Base-by-base conservation (phyloP, 768 basidiomycete genomes). In the Agaricus sinodeliciosus region DNA sequence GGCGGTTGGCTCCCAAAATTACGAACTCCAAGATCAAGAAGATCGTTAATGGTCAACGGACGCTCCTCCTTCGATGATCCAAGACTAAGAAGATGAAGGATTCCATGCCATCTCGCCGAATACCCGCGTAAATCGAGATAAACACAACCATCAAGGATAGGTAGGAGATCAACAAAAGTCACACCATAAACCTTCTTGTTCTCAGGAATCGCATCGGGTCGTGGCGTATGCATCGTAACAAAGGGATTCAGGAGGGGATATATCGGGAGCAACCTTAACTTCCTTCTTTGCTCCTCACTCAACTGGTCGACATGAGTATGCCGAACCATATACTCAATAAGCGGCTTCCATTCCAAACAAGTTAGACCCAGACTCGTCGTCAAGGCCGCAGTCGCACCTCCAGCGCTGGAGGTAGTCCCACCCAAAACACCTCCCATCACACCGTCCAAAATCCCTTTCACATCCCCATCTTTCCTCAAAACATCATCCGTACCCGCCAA, bases 1-100 rank as follows among this genome's bases (percentile, higher is more conserved):
- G 52, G 52, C 1, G 46, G 27, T 27, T 54, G 52, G n/a, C 52
- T 54, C 28, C 39, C 39, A 8, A 48, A 54, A 8, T 54, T 54
- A 1, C 9, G 26, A 6, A 54, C 46, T 16, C 39, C 45, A 0
- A 54, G 15, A 6, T 28, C 31, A 26, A 54, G 46, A 25, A 43
- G 28, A 5, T 54, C 52, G 15, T n/a, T 15, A n/a, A 12, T 19
- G 3, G 27, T 34, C 15, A 54, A 16, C n/a, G 52, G 28, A 1
- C 28, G 15, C 18, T 45, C 13, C n/a, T 31, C 9, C 19, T 16
- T 9, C 11, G 51, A 42, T 15, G 51, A 19, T 16, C 13, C 8
- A 1, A 37, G 37, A 18, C 42, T 28, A 6, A 54, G 45, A 2
- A 54, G 19, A 9, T 35, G 44, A 3, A 54, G 18, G 12, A 54